Percentiles rank a stretch among this genome's conserved stretches.
Conservation (phyloP, 176 grass and related monocot genomes). For the Areca catechu region DNA sequence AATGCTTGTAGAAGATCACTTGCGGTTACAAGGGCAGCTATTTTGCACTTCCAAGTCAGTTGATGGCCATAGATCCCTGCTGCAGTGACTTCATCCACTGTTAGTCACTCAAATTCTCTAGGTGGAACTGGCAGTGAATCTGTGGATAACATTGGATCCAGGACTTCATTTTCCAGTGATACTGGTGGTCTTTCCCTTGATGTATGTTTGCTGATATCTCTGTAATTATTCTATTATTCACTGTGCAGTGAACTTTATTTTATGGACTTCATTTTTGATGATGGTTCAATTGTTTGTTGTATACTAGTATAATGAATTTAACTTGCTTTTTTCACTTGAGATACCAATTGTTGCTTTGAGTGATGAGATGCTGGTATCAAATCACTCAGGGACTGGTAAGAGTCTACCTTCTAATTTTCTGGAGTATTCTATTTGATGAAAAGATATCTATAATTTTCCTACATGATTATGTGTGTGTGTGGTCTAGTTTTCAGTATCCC, state of each 20-base stretch:
- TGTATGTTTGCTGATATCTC: conserved; percentile 54
- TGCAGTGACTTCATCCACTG: conserved; percentile 39
- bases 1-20: conserved; percentile 99
- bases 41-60: conserved; percentile 40
- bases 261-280: no score
- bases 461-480: no score
- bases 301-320: no score
- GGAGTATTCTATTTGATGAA: no score
- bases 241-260: not conserved
- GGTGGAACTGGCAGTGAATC: conserved; percentile 44
- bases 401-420: no score
- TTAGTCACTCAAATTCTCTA: conserved; percentile 64
- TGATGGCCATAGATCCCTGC: conserved; percentile 36
- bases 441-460: no score
- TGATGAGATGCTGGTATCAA: no score
- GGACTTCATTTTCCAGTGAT: conserved; percentile 76
- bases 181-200: conserved; percentile 76
- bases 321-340: no score
- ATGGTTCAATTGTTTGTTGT: no score
- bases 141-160: conserved; percentile 27
- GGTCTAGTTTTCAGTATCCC: no score
- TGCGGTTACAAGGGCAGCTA: conserved; percentile 83
- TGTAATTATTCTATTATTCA: conserved; percentile 1
- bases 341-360: no score
- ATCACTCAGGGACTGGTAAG: no score